phyloP scores from a whole-genome alignment of 78 protist species.

The Pigoraptor vietnamica region DNA sequence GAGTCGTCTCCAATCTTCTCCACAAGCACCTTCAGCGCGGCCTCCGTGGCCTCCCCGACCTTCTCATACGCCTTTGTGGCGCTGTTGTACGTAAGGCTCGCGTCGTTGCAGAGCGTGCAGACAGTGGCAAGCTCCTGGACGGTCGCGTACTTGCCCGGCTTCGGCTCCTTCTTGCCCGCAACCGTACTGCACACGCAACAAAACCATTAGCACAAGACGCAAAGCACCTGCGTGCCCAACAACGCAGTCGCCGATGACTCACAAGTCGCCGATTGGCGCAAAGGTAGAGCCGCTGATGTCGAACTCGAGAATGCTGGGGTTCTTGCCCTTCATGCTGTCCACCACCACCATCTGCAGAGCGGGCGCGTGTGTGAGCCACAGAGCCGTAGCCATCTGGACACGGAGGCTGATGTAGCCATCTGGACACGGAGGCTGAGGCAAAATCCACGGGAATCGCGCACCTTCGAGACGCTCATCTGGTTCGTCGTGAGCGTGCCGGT shows the following conservation, averaged over 20 bases:
- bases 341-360: too few species aligned
- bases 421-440: too few species aligned
- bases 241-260: not conserved
- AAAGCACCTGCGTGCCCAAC: too few species aligned
- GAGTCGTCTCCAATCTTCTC: conserved; percentile 21
- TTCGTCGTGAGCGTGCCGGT: conserved; percentile 94
- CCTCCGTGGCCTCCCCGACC: conserved; percentile 16
- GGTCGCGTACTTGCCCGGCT: not conserved
- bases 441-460: not conserved
- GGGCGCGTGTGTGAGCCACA: not conserved
- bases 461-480: conserved; percentile 52
- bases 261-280: conserved; percentile 10
- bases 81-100: not conserved
- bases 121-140: not conserved
- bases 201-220: too few species aligned
- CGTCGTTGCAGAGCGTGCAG: conserved; percentile 9
- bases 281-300: not conserved
- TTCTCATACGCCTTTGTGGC: not conserved
- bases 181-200: too few species aligned
- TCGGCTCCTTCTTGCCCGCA: too few species aligned
- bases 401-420: too few species aligned
- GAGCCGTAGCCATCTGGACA: too few species aligned
- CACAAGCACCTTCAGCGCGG: not conserved
- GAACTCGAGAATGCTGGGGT: too few species aligned
- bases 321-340: too few species aligned